Conservation (phyloP, 192 early-diverging fungal species). For the Coemansia aciculifera region DNA sequence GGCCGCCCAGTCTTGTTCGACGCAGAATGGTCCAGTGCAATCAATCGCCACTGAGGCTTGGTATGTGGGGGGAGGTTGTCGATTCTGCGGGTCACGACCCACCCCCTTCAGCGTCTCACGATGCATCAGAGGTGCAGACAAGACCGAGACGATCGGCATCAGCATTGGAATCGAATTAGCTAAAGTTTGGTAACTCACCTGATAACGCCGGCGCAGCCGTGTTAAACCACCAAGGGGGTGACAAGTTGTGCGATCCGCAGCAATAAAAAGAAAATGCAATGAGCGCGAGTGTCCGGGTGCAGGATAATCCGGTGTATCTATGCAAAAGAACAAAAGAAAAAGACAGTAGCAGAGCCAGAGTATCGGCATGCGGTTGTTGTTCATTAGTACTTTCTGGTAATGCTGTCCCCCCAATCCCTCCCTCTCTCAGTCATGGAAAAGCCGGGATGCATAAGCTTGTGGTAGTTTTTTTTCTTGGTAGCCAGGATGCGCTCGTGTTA, state of each 20-base stretch:
- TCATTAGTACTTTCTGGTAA: background rate
- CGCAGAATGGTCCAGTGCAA: background rate
- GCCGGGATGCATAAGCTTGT: background rate
- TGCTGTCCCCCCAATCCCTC: background rate
- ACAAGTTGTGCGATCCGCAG: background rate
- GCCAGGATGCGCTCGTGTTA: background rate
- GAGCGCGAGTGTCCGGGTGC: background rate
- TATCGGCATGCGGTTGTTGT: background rate
- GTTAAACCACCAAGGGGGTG: background rate
- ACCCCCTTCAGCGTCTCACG: background rate
- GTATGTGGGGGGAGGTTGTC: background rate
- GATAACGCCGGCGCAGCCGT: background rate
- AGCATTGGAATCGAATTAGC: background rate
- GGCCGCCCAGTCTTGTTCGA: background rate
- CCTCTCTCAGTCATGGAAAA: background rate
- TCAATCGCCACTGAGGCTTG: constrained; percentile 5
- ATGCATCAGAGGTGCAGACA: background rate
- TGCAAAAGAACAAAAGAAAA: background rate
- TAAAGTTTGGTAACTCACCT: background rate
- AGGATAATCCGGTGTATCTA: background rate
- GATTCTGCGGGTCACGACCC: constrained; percentile 3
- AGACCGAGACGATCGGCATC: background rate
- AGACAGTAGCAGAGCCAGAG: background rate
- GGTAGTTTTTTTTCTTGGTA: background rate
- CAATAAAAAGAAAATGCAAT: background rate